Conservation (phyloP, 495 filamentous ascomycete species). For the Tuber aestivum region DNA sequence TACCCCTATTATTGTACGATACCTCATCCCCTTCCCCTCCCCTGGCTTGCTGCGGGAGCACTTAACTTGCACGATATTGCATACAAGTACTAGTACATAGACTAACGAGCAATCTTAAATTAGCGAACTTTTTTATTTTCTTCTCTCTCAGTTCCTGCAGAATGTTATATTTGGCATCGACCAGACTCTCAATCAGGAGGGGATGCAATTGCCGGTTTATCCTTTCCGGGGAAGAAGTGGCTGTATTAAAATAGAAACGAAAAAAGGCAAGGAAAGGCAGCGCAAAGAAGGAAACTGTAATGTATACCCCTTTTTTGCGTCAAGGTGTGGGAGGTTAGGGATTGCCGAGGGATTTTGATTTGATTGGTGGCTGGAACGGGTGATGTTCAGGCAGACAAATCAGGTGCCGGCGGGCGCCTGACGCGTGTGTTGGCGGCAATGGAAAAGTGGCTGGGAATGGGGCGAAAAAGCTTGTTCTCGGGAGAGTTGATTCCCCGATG, state of each 20-base stretch:
- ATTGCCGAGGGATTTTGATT: background rate
- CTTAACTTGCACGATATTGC: background rate
- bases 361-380: constrained; percentile 4
- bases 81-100: background rate
- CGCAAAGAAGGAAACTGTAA: background rate
- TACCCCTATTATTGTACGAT: constrained; percentile 1
- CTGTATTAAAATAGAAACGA: constrained; percentile 1
- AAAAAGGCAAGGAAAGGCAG: constrained; percentile 1
- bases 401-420: background rate
- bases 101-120: constrained; percentile 3
- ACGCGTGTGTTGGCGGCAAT: background rate
- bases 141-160: background rate
- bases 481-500: background rate
- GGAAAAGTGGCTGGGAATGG: background rate
- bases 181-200: background rate
- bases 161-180: background rate
- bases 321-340: background rate
- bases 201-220: constrained; percentile 3
- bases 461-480: background rate
- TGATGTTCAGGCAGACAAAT: constrained; percentile 3
- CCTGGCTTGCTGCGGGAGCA: background rate
- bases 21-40: background rate
- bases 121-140: background rate
- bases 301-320: constrained; percentile 2
- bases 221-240: background rate